Conservation (phyloP, 1,139 yeast genomes). For the Pichia sp. region DNA sequence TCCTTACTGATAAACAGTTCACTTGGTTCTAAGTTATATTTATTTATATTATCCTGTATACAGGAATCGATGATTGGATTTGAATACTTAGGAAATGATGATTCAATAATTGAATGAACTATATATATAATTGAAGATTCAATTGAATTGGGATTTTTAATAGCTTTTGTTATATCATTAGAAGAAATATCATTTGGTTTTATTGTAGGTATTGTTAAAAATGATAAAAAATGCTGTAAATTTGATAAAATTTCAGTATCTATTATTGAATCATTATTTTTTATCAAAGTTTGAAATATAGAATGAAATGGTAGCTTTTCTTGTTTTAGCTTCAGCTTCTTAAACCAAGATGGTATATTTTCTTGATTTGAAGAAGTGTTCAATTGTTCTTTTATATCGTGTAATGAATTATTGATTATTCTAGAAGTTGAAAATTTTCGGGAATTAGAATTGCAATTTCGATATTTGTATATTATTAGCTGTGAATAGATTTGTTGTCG, state of each 20-base stretch:
- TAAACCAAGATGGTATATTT: conserved; percentile 5
- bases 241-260: conserved; percentile 7
- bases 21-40: conserved; percentile 9
- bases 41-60: background rate
- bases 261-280: background rate
- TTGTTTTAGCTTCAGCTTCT: conserved; percentile 8
- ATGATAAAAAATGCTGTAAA: conserved; percentile 14
- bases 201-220: background rate
- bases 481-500: background rate
- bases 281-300: conserved; percentile 2
- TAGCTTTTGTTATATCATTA: background rate
- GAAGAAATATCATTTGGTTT: background rate
- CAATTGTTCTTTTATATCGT: background rate
- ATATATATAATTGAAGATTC: conserved; percentile 23
- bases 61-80: conserved; percentile 20
- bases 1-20: conserved; percentile 12
- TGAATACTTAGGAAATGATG: conserved; percentile 37
- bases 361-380: background rate
- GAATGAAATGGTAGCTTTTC: conserved; percentile 1
- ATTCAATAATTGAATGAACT: conserved; percentile 49
- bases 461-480: background rate
- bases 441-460: background rate
- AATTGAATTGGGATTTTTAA: conserved; percentile 12
- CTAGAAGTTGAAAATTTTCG: background rate
- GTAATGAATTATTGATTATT: background rate